A percentile compares a stretch with the other conserved stretches of the same genome.
These are phyloP conservation scores for Gaertneriomyces semiglobifer DNA, from an alignment of 192 early-diverging fungal genomes.

Conservation along the genomic window DNA sequence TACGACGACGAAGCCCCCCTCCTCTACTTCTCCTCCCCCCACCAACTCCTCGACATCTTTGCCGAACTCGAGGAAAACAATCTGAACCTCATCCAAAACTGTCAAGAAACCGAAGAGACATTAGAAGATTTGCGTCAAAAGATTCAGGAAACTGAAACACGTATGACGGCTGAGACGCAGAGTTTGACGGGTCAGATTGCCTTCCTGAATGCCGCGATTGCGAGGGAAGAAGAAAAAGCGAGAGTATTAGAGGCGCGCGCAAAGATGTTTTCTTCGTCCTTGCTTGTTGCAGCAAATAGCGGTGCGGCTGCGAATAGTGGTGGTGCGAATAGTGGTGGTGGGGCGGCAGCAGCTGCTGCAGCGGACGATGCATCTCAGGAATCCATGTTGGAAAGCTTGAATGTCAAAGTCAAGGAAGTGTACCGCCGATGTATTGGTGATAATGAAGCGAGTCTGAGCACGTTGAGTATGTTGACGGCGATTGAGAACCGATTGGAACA, in stretches of 20 bases:
- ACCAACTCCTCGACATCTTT: slow-evolving; percentile 57
- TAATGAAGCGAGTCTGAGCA: slow-evolving; percentile 52
- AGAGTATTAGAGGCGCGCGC: slow-evolving; percentile 51
- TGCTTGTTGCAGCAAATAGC: no score
- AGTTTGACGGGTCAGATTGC: slow-evolving; percentile 56
- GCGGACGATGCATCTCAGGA: slow-evolving; percentile 52
- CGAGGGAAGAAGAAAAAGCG: slow-evolving; percentile 56
- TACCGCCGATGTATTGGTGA: slow-evolving; percentile 56
- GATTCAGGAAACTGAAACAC: slow-evolving; percentile 50
- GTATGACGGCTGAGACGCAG: slow-evolving; percentile 55
- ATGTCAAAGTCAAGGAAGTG: slow-evolving; percentile 58
- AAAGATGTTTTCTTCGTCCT: slow-evolving; percentile 18
- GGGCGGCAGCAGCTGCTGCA: background rate
- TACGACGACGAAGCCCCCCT: slow-evolving; percentile 40
- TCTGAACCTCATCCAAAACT: slow-evolving; percentile 57
- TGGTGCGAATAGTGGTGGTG: no score
- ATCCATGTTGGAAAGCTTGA: slow-evolving; percentile 51
- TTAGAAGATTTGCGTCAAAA: slow-evolving; percentile 52
- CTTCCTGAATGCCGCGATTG: slow-evolving; percentile 51
- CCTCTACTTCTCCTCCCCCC: slow-evolving; percentile 50
- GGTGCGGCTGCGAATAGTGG: no score
- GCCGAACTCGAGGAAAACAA: slow-evolving; percentile 63
- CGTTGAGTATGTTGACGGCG: slow-evolving; percentile 55
- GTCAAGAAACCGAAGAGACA: slow-evolving; percentile 61
- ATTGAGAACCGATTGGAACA: slow-evolving; percentile 61